Conservation (phyloP, 108 stramenopile species). For the Cyclostephanos invisitatus region DNA sequence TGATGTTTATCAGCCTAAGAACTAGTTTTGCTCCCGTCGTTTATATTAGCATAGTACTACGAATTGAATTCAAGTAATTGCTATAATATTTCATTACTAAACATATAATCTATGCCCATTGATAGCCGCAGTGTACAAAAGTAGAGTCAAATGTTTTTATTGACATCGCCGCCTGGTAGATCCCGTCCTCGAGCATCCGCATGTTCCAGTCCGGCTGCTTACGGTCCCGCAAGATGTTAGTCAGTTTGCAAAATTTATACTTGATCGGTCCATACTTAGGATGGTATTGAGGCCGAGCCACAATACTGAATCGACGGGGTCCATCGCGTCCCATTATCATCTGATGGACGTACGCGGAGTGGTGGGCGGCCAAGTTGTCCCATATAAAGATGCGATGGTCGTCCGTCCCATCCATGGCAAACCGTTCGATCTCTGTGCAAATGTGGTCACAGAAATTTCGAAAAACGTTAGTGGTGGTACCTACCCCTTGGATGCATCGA, state of each 20-base stretch:
- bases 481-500: not conserved
- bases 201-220: not conserved
- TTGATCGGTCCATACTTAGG: not conserved
- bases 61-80: slow-evolving; percentile 1
- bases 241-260: slow-evolving; percentile 16
- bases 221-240: no score
- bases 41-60: no score
- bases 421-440: slow-evolving; percentile 4
- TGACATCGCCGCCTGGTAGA: not conserved
- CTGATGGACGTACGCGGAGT: slow-evolving; percentile 3
- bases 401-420: slow-evolving; percentile 1
- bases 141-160: slow-evolving; percentile 12
- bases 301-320: not conserved
- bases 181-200: not conserved
- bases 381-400: slow-evolving; percentile 9
- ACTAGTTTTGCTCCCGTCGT: no score
- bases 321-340: slow-evolving; percentile 2
- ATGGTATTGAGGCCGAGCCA: slow-evolving; percentile 11
- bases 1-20: no score
- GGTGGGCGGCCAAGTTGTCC: slow-evolving; percentile 13
- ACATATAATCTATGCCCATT: no score
- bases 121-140: slow-evolving; percentile 2
- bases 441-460: slow-evolving; percentile 10
- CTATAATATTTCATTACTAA: not conserved
- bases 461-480: slow-evolving; percentile 11